A percentile compares a stretch with the other conserved stretches of the same genome.
These are phyloP conservation scores for Albatrellus ellisii DNA, from an alignment of 768 basidiomycete species.

Conservation along the genomic window DNA sequence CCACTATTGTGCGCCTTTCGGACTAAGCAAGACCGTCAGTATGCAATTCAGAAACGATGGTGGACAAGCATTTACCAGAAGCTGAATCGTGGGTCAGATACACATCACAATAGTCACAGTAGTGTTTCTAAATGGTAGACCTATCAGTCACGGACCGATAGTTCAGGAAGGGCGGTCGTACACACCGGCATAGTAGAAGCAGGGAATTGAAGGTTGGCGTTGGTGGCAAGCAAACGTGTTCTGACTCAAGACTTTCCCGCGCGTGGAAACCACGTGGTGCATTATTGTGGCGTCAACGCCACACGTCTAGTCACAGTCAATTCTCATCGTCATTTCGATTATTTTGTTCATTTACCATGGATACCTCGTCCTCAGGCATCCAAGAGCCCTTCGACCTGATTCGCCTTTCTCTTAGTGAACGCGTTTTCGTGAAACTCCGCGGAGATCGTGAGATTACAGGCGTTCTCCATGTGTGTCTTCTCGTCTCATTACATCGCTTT, in stretches of 20 bases:
- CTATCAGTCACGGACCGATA: slow-evolving; percentile 6
- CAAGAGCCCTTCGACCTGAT: slow-evolving; percentile 98
- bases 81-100: slow-evolving; percentile 91
- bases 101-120: slow-evolving; percentile 90
- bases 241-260: neutral
- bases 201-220: neutral
- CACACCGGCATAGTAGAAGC: slow-evolving; percentile 51
- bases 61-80: slow-evolving; percentile 42
- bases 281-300: no score
- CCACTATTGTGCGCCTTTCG: slow-evolving; percentile 98
- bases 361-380: slow-evolving; percentile 58
- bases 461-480: slow-evolving; percentile 68
- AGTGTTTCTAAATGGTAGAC: slow-evolving; percentile 56
- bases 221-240: neutral
- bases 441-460: slow-evolving; percentile 90
- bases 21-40: slow-evolving; percentile 32
- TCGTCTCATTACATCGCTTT: slow-evolving; percentile 6
- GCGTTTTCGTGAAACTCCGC: slow-evolving; percentile 93
- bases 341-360: no score
- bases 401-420: slow-evolving; percentile 89
- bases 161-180: slow-evolving; percentile 8
- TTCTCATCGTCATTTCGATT: no score
- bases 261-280: slow-evolving; percentile 7
- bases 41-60: neutral
- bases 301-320: no score